A percentile compares a stretch with the other conserved stretches of the same genome.
Evolutionary conservation across 768 basidiomycete genomes (phyloP).

Genomic region (Auriscalpium microsporum): DNA sequence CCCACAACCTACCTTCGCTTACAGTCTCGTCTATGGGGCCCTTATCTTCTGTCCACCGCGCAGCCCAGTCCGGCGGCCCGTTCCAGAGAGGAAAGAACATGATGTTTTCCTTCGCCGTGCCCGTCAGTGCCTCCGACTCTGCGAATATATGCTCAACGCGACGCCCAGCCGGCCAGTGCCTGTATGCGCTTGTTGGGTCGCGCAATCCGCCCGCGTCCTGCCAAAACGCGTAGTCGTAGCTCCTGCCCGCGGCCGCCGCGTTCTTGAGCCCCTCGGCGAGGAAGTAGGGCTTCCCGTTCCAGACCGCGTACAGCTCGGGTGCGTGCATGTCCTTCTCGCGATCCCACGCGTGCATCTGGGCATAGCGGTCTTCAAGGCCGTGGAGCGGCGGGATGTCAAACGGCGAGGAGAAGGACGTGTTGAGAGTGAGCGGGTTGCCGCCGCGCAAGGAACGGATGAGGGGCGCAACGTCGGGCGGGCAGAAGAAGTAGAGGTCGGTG

Average conservation of each 20-base stretch:
- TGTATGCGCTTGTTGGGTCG: constrained; percentile 29
- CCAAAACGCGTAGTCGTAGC: constrained; percentile 52
- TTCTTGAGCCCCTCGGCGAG: constrained; percentile 33
- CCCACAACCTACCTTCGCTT: constrained; percentile 36
- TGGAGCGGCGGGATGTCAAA: constrained; percentile 41
- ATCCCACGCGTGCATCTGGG: constrained; percentile 36
- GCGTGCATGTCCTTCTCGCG: constrained; percentile 35
- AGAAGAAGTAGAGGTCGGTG: constrained; percentile 49
- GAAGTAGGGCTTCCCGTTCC: constrained; percentile 48
- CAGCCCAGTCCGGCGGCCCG: constrained; percentile 24
- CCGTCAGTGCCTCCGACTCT: constrained; percentile 24
- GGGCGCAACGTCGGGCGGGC: constrained; percentile 31
- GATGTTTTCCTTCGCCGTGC: constrained; percentile 30
- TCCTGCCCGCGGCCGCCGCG: constrained; percentile 16
- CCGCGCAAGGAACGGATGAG: constrained; percentile 26
- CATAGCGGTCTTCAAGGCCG: constrained; percentile 27
- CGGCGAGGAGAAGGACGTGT: constrained; percentile 37
- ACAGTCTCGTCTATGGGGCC: constrained; percentile 40
- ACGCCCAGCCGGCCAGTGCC: constrained; percentile 37
- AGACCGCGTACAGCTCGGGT: constrained; percentile 44
- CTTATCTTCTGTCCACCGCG: constrained; percentile 33
- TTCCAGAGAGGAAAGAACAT: constrained; percentile 40
- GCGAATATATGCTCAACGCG: constrained; percentile 35
- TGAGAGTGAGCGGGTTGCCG: constrained; percentile 29
- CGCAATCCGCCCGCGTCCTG: constrained; percentile 49